Conservation (phyloP, 2,329 filamentous ascomycete genomes). For the Colletotrichum eleusines region DNA sequence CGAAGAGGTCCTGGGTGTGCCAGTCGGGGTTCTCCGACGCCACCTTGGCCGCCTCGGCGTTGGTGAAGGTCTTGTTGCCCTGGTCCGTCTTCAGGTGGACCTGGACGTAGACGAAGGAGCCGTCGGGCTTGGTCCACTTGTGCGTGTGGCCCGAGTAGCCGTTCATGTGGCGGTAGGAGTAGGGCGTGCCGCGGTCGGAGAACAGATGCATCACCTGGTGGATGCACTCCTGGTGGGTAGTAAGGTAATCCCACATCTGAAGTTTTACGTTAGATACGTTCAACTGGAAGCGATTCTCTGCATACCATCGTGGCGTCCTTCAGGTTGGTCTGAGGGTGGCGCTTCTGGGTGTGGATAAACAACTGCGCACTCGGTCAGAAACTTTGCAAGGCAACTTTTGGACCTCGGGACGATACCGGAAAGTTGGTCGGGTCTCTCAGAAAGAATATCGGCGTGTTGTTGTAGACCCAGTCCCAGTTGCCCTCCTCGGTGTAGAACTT, state of each 20-base stretch:
- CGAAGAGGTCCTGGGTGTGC: conserved; percentile 73
- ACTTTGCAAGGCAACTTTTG: too few relatives aligned
- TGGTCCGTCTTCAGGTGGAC: conserved; percentile 74
- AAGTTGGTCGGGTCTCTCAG: conserved; percentile 80
- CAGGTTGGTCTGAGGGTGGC: conserved; percentile 78
- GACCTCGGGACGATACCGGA: too few relatives aligned
- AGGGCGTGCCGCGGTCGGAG: conserved; percentile 74
- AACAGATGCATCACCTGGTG: conserved; percentile 76
- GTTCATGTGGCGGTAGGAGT: conserved; percentile 75
- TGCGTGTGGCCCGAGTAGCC: conserved; percentile 74
- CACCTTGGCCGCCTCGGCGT: conserved; percentile 67
- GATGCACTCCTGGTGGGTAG: conserved; percentile 70
- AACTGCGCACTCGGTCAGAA: too few relatives aligned
- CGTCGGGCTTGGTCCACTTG: conserved; percentile 75
- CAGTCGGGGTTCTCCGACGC: conserved; percentile 71
- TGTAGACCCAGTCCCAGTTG: conserved; percentile 79
- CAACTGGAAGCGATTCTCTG: too few relatives aligned
- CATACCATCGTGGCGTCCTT: conserved; percentile 74
- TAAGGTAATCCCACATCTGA: conserved; percentile 57
- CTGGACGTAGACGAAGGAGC: conserved; percentile 74
- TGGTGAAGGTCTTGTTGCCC: conserved; percentile 70
- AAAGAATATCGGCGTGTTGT: conserved; percentile 85
- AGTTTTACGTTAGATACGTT: conserved; percentile 45
- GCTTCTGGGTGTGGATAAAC: conserved; percentile 84
- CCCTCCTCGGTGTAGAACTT: conserved; percentile 80